Evolutionary conservation across 2,329 filamentous ascomycete genomes (phyloP).

Genomic region (Penicillium sp.): DNA sequence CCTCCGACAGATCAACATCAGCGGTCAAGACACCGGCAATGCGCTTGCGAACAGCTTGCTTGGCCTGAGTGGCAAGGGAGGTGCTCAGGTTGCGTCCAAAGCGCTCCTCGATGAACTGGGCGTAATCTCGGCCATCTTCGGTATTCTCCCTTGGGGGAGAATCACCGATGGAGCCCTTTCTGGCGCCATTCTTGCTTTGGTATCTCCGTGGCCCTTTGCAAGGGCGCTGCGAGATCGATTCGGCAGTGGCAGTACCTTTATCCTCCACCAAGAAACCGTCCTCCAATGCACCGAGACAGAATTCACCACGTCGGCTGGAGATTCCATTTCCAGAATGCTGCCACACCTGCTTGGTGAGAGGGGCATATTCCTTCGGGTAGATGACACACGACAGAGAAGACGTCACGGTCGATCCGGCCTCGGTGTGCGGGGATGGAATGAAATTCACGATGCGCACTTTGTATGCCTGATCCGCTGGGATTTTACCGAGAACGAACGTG

Average conservation of each 20-base stretch:
- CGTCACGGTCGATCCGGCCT: conserved; percentile 58
- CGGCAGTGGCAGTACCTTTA: conserved; percentile 31
- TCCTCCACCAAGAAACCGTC: conserved; percentile 65
- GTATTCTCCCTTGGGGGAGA: conserved; percentile 20
- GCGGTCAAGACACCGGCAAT: conserved; percentile 83
- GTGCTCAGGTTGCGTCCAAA: conserved; percentile 89
- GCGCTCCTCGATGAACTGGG: conserved; percentile 85
- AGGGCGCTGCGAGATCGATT: conserved; percentile 34
- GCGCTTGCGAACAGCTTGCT: conserved; percentile 78
- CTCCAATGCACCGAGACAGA: conserved; percentile 73
- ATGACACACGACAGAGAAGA: conserved; percentile 71
- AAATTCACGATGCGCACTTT: conserved; percentile 57
- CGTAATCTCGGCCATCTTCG: conserved; percentile 64
- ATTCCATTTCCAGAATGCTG: conserved; percentile 93
- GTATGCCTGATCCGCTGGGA: conserved; percentile 37
- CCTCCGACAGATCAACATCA: conserved; percentile 66
- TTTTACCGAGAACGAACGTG: conserved; percentile 63
- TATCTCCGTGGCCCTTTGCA: conserved; percentile 79
- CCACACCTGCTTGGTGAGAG: conserved; percentile 91
- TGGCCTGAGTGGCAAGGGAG: conserved; percentile 76
- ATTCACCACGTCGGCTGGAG: conserved; percentile 88
- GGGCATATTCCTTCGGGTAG: conserved; percentile 66
- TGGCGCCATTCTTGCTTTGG: conserved; percentile 49
- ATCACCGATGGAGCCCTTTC: conserved; percentile 56
- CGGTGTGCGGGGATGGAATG: conserved; percentile 63